These are phyloP conservation scores for Penicillium odoratum DNA, from an alignment of 495 filamentous ascomycete genomes.

Conservation along the genomic window DNA sequence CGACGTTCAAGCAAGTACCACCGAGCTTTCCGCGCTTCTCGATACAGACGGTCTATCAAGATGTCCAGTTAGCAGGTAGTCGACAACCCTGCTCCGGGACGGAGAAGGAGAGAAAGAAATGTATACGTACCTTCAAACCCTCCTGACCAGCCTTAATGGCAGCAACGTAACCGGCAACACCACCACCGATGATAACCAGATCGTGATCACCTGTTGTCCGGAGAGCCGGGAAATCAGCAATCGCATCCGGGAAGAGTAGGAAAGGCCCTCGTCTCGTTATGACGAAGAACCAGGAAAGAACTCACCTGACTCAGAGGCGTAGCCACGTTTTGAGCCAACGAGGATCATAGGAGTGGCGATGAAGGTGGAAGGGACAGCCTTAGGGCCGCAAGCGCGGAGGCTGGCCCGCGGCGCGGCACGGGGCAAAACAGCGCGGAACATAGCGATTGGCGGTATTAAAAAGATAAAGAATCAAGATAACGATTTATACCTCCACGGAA, in stretches of 20 bases:
- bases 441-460: slow-evolving; percentile 42
- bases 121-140: slow-evolving; percentile 76
- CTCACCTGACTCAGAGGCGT: slow-evolving; percentile 80
- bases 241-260: slow-evolving; percentile 23
- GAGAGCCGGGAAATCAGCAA: slow-evolving; percentile 26
- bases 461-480: slow-evolving; percentile 24
- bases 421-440: slow-evolving; percentile 74
- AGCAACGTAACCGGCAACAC: slow-evolving; percentile 97
- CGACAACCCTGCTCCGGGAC: neutral
- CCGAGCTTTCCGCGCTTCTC: slow-evolving; percentile 96
- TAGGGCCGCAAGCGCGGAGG: slow-evolving; percentile 48
- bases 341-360: slow-evolving; percentile 56
- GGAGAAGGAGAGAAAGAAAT: neutral
- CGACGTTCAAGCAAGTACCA: slow-evolving; percentile 97
- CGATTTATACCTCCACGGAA: slow-evolving; percentile 32
- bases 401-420: slow-evolving; percentile 65
- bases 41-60: slow-evolving; percentile 83
- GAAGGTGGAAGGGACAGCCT: slow-evolving; percentile 53
- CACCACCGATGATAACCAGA: slow-evolving; percentile 92
- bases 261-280: neutral
- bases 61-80: slow-evolving; percentile 15
- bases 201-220: slow-evolving; percentile 74
- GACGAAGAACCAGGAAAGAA: slow-evolving; percentile 4
- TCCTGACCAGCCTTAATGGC: slow-evolving; percentile 99
- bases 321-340: slow-evolving; percentile 64